A percentile compares a stretch with the other conserved stretches of the same genome.
Evolutionary conservation across 2,329 filamentous ascomycete genomes (phyloP).

Genomic region (Eutypa lata): DNA sequence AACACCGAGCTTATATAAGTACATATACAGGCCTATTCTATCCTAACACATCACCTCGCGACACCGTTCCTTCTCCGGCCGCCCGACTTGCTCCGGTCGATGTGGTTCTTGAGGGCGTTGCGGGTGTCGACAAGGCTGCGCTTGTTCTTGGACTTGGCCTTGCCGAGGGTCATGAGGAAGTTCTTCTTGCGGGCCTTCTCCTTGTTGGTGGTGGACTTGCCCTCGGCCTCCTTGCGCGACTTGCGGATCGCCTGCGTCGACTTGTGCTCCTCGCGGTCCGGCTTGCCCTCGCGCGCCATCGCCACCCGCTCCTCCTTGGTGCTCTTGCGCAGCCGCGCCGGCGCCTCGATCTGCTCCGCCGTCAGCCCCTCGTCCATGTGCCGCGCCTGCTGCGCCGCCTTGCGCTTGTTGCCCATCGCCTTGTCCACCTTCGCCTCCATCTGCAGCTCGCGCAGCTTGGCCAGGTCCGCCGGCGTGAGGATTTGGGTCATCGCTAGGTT

Average conservation of each 20-base stretch:
- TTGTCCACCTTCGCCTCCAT: constrained; percentile 69
- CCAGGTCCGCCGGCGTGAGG: constrained; percentile 92
- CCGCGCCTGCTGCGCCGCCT: constrained; percentile 50
- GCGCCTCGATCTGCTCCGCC: constrained; percentile 85
- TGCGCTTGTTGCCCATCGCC: constrained; percentile 47
- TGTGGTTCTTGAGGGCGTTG: constrained; percentile 76
- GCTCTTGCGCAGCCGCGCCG: constrained; percentile 74
- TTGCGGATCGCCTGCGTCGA: constrained; percentile 79
- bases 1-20: no score
- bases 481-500: constrained; percentile 90
- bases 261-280: constrained; percentile 75
- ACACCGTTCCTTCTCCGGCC: constrained; percentile 71
- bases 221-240: constrained; percentile 81
- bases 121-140: constrained; percentile 83
- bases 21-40: no score
- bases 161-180: constrained; percentile 95
- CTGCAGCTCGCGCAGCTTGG: constrained; percentile 87
- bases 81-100: constrained; percentile 78
- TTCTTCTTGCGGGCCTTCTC: constrained; percentile 98
- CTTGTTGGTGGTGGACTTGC: constrained; percentile 95
- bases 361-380: constrained; percentile 88
- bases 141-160: constrained; percentile 95
- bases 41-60: constrained; percentile 7
- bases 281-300: constrained; percentile 78
- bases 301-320: constrained; percentile 89